phyloP scores from a whole-genome alignment of 805 yeast genomes.

The Yarrowia hollandica region DNA sequence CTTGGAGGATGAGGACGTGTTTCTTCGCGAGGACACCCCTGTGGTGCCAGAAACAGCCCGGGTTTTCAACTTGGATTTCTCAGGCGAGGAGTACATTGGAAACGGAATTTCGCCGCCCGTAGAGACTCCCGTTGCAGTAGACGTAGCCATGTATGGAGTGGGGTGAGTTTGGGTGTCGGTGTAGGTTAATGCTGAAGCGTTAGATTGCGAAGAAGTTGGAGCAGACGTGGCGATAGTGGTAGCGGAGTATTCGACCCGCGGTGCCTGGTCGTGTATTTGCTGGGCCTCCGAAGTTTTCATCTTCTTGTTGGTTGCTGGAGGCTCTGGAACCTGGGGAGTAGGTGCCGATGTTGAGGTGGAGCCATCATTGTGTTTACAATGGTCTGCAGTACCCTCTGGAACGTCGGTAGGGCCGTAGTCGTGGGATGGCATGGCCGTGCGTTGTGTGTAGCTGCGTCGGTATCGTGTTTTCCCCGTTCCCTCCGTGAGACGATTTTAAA shows the following conservation, averaged over 20 bases:
- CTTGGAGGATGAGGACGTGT: conserved; percentile 11
- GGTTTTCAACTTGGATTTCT: neutral
- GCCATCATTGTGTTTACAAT: neutral
- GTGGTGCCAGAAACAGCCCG: neutral
- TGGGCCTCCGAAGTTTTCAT: neutral
- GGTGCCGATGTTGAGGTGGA: no score
- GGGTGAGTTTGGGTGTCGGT: conserved; percentile 15
- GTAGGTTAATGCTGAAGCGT: conserved; percentile 3
- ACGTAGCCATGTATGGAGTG: neutral
- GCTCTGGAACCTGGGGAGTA: no score
- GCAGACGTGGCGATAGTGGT: neutral
- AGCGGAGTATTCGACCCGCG: neutral
- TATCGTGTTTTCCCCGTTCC: no score
- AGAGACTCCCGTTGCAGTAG: neutral
- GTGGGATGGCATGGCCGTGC: no score
- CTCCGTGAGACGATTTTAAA: no score
- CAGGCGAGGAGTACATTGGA: neutral
- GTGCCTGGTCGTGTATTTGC: neutral
- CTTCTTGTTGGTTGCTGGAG: neutral
- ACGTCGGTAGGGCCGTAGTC: no score
- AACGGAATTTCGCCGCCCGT: conserved; percentile 6
- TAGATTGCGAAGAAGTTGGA: conserved; percentile 4
- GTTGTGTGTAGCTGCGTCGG: no score
- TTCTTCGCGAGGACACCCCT: neutral
- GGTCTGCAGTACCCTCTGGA: no score